Evolutionary conservation across 331 rosid genomes (phyloP), one percentile per base, ranked within the genome.

Genomic region (Ulmus americana): DNA sequence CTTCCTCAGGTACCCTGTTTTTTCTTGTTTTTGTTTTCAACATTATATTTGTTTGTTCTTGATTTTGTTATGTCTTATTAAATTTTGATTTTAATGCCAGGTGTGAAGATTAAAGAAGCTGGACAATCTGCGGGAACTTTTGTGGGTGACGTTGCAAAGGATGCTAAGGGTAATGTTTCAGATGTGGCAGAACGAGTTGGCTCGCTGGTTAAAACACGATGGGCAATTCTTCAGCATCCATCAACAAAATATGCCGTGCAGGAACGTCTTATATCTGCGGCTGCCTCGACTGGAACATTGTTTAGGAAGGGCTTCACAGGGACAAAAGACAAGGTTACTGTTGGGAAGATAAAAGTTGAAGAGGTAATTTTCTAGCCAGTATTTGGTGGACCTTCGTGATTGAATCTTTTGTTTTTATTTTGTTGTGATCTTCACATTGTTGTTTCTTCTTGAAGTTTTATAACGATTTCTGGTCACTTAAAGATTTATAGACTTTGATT

Each of bases 291-390:
- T 0, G 91, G 98, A 18, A 70, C 85, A 13, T 84, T 92, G 75
- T 78, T 92, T 6, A 87, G 95, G 78, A 89, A 68, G 76, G 78
- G 98, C 48, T 48, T 89, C 47, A 16, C 88, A 0, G 98, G 83
- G 75, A 92, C 98, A 45, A 92, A 89, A 75, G 98, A 92, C 39
- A 92, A 89, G 79, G 97, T 83, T 65, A 79, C 64, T 43, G 88
- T 85, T 55, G 98, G 98, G 41, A 92, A 82, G 80, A 79, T 80
- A 39, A 92, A 87, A 82, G 98, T 92, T 73, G 98, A 89, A 79
- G 97, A 92, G 97, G 98, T 87, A 82, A 73, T 71, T 63, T 56
- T 16, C 64, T 55, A 39, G 55, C 56, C 45, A 64, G 20, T 67
- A 65, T 39, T 68, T 54, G 61, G 56, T 8, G 64, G 39, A n/a